Evolutionary conservation across 371 early-diverging fungal genomes (phyloP).

Genomic region (Mucor sp.): DNA sequence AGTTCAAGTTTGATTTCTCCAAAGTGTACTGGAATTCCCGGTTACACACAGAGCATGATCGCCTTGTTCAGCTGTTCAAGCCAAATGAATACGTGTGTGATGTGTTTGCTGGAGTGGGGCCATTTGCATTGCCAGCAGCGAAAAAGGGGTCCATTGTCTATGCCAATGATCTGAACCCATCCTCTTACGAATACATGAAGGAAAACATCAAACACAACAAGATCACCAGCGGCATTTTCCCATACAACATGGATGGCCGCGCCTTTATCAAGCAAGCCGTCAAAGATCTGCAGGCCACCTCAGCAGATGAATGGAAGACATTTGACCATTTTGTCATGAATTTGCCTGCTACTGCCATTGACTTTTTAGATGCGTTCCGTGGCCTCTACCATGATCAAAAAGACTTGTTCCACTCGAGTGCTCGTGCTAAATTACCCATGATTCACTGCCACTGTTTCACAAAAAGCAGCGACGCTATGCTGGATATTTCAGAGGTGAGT

Average conservation of each 20-base stretch:
- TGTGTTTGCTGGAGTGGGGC: constrained; percentile 98
- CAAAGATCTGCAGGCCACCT: constrained; percentile 39
- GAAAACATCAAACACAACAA: constrained; percentile 88
- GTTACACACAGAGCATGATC: constrained; percentile 93
- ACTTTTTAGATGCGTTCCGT: constrained; percentile 87
- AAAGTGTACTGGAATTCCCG: constrained; percentile 99
- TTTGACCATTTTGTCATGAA: constrained; percentile 98
- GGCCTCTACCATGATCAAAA: constrained; percentile 64
- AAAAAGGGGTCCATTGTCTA: constrained; percentile 85
- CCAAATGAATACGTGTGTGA: constrained; percentile 88
- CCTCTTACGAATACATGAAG: constrained; percentile 78
- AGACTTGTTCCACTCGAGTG: constrained; percentile 30
- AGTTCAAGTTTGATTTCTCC: constrained; percentile 94
- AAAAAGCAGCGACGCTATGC: constrained; percentile 69
- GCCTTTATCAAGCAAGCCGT: constrained; percentile 84
- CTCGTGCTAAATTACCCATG: constrained; percentile 65
- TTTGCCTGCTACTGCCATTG: constrained; percentile 94
- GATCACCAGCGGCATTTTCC: constrained; percentile 56
- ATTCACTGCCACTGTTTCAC: constrained; percentile 97
- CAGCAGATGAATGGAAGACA: constrained; percentile 52
- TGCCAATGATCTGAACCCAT: constrained; percentile 98
- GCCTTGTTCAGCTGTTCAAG: constrained; percentile 81
- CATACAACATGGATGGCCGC: constrained; percentile 92
- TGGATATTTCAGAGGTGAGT: constrained; percentile 69
- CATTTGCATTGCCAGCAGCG: constrained; percentile 97